Evolutionary conservation across 768 basidiomycete genomes (phyloP), one percentile per base, ranked within the genome.

Genomic region (Leccinum barrowsii): DNA sequence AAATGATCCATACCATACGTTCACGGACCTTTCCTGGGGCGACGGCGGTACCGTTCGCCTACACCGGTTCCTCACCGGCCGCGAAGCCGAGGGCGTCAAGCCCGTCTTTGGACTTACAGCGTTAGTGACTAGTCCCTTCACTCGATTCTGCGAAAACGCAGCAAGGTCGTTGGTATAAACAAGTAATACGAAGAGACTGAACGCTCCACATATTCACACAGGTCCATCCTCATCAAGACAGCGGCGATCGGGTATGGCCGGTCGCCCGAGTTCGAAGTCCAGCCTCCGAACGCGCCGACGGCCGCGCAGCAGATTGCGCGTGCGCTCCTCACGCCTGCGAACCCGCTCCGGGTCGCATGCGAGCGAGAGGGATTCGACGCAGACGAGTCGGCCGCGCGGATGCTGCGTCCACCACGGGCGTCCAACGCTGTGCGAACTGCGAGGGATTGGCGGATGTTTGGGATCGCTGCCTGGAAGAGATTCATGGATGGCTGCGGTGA

Each of bases 71-170:
- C 77, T 94, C 52, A 96, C 93, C 1, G 94, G 94, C 0, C 77
- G 92, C 44, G 93, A 96, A 69, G 84, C 81, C 2, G 85, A 86
- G 13, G 92, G 93, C 0, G 82, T 92, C 13, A 94, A 92, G 66
- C 93, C 93, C n/a, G 83, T 95, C 0, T 91, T 85, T 63, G 93
- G 93, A 7, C 73, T 96, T 8, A 96, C 93, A 28, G 85, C 92
- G 92, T 94, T 69, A 61, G 89, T 81, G 7, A 21, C 30, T 21
- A 22, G 24, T 34, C 3, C 37, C 32, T 40, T 12, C 42, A 15
- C 34, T 40, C 37, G 37, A 30, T 2, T 53, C 35, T 24, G 15
- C 35, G 4, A 21, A 32, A 19, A 7, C n/a, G 30, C 4, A 22
- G 8, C 13, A 37, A 37, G 7, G 15, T 17, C 35, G 5, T 40